Evolutionary conservation across 106 monocot genomes (phyloP).

Genomic region (Posidonia australis): DNA sequence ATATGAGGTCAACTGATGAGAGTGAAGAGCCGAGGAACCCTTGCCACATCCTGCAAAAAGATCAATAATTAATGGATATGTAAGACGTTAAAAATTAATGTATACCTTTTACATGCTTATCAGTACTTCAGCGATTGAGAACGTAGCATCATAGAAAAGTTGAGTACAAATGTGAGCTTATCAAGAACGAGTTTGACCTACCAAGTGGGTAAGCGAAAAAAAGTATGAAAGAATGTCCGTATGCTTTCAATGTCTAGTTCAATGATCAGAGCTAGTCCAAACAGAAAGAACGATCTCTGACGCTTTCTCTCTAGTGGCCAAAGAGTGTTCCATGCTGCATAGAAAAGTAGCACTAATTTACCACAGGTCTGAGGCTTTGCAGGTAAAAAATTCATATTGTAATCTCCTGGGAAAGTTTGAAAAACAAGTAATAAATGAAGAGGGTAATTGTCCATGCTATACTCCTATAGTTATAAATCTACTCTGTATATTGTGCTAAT

Average conservation of each 20-base stretch:
- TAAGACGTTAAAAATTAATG: too few species aligned
- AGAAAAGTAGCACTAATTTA: not conserved
- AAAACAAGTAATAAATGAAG: too few species aligned
- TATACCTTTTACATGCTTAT: too few species aligned
- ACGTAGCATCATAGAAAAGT: too few species aligned
- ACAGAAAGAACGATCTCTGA: constrained; percentile 93
- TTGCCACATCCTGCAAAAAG: constrained; percentile 84
- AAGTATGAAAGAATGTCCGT: constrained; percentile 77
- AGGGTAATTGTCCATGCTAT: too few species aligned
- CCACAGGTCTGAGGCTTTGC: too few species aligned
- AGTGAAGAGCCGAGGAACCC: constrained; percentile 91
- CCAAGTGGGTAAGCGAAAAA: constrained; percentile 90
- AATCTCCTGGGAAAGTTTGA: too few species aligned
- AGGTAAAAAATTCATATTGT: too few species aligned
- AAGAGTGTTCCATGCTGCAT: constrained; percentile 82
- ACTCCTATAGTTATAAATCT: too few species aligned
- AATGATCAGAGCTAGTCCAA: constrained; percentile 78
- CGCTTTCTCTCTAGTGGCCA: constrained; percentile 99
- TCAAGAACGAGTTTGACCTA: constrained; percentile 13
- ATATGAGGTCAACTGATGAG: constrained; percentile 82
- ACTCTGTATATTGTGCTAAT: too few species aligned
- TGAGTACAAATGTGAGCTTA: too few species aligned
- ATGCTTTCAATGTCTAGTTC: constrained; percentile 89
- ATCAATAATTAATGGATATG: not conserved
- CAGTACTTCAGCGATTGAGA: too few species aligned